Percentiles rank a stretch among this genome's conserved stretches.
Evolutionary conservation across 2,329 filamentous ascomycete genomes (phyloP).

Genomic region (Cadophora gregata): DNA sequence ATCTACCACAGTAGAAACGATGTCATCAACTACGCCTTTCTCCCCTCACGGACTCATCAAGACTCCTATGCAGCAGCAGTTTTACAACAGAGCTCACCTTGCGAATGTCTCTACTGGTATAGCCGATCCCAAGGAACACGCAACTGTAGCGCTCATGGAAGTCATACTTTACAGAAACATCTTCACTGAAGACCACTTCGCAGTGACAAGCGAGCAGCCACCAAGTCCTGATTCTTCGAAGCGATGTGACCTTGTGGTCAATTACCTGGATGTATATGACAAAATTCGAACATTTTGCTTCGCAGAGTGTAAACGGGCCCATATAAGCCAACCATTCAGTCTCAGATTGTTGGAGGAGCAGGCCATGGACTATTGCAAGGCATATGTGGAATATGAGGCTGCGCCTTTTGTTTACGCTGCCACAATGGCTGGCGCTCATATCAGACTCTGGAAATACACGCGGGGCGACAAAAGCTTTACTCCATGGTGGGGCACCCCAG

Average conservation of each 20-base stretch:
- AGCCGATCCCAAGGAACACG: neutral
- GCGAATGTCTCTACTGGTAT: neutral
- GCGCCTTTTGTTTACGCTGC: no score
- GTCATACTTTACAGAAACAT: neutral
- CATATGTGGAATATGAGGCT: no score
- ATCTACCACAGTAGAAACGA: neutral
- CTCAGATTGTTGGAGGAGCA: no score
- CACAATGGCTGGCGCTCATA: slow-evolving; percentile 21
- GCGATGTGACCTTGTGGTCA: neutral
- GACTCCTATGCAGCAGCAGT: neutral
- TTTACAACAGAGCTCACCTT: neutral
- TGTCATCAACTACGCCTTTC: neutral
- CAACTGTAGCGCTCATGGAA: neutral
- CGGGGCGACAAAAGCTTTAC: slow-evolving; percentile 7
- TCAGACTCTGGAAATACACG: slow-evolving; percentile 20
- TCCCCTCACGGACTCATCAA: neutral
- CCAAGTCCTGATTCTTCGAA: neutral
- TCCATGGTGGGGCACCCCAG: slow-evolving; percentile 9
- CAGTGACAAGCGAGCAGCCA: neutral
- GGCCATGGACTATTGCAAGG: no score
- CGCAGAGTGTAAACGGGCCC: no score
- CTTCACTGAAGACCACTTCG: neutral
- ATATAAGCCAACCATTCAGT: no score
- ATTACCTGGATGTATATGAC: no score
- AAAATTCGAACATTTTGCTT: no score